Evolutionary conservation across 345 rosid species (phyloP).

Genomic region (Noccaea bulbosa): DNA sequence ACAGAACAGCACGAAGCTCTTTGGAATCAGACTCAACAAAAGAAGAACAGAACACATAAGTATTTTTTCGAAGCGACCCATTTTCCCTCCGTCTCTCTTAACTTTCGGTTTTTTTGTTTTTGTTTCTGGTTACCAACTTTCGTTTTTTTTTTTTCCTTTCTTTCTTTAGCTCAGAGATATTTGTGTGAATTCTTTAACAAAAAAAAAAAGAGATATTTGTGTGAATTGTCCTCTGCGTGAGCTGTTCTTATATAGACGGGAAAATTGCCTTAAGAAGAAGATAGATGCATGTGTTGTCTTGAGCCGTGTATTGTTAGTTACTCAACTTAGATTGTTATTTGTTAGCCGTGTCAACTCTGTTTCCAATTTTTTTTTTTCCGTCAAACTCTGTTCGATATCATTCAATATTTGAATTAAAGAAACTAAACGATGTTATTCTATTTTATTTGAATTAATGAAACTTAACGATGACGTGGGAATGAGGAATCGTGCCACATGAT

Average conservation of each 20-base stretch:
- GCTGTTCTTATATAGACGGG: neutral
- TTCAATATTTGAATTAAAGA: no score
- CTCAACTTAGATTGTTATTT: neutral
- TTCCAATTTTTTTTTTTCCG: no score
- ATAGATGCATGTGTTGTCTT: conserved; percentile 8
- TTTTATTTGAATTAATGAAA: no score
- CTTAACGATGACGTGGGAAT: no score
- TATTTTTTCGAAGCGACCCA: conserved; percentile 20
- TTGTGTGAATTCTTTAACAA: no score
- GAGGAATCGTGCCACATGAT: no score
- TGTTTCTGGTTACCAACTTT: no score
- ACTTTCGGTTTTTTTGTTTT: neutral
- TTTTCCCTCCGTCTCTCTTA: neutral
- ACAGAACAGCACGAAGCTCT: conserved; percentile 45
- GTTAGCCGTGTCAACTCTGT: conserved; percentile 21
- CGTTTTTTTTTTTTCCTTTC: neutral
- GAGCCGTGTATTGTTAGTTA: neutral
- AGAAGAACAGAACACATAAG: conserved; percentile 26
- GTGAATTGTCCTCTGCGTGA: neutral
- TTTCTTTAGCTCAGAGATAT: neutral
- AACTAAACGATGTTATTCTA: no score
- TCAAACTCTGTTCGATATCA: no score
- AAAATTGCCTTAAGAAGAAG: neutral
- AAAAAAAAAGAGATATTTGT: no score
- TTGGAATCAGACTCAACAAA: conserved; percentile 47